Percentiles rank a stretch among this genome's conserved stretches.
These are phyloP conservation scores for Prunus mongolica DNA, from an alignment of 306 rosid genomes.

Conservation along the genomic window DNA sequence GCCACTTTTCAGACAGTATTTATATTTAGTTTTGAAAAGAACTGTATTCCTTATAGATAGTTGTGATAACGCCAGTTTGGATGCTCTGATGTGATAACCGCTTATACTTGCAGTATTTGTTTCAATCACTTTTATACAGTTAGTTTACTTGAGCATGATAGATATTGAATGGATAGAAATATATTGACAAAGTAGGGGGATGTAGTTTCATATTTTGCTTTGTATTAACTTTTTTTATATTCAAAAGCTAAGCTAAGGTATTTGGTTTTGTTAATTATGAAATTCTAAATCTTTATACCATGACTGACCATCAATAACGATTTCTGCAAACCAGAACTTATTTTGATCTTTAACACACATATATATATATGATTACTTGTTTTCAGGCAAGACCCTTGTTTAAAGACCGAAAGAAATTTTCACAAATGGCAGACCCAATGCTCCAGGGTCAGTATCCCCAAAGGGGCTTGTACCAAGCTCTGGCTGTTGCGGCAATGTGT, in stretches of 20 bases:
- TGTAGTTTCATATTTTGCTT: not conserved
- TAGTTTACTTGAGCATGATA: too few relatives aligned
- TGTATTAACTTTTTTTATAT: not conserved
- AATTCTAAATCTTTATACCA: not conserved
- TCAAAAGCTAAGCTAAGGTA: too few relatives aligned
- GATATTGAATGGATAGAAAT: too few relatives aligned
- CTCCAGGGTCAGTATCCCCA: slow-evolving; percentile 85
- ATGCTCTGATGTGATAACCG: too few relatives aligned
- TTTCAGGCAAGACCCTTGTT: slow-evolving; percentile 84
- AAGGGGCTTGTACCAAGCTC: slow-evolving; percentile 81
- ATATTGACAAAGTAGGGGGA: too few relatives aligned
- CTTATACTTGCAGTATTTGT: too few relatives aligned
- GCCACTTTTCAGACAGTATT: too few relatives aligned
- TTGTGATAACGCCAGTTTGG: too few relatives aligned
- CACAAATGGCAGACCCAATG: slow-evolving; percentile 77
- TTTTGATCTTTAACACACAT: not conserved
- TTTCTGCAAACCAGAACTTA: not conserved
- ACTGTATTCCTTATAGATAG: too few relatives aligned
- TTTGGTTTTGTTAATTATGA: too few relatives aligned
- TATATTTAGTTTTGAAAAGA: too few relatives aligned
- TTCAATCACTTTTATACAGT: too few relatives aligned
- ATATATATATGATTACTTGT: not conserved
- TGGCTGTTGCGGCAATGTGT: slow-evolving; percentile 91
- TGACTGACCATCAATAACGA: not conserved
- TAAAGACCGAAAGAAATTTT: slow-evolving; percentile 54